Evolutionary conservation across 164 flowering plant species (phyloP).

Genomic region (Vitis rupestris): DNA sequence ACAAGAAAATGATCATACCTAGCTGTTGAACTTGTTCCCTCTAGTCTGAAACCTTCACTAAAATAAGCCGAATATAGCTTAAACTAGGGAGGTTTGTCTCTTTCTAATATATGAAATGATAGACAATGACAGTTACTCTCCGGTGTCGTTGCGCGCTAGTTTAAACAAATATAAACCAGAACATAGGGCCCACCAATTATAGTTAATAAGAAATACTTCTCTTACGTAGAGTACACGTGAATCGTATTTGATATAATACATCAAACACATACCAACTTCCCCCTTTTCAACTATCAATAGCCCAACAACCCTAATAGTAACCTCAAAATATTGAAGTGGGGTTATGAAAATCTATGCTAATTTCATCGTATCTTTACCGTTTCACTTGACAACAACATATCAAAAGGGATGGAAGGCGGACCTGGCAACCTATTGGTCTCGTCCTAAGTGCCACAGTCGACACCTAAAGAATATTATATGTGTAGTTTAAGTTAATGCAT

Average conservation of each 20-base stretch:
- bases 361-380: conserved; percentile 44
- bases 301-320: conserved; percentile 26
- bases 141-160: not conserved
- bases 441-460: too few relatives aligned
- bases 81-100: not conserved
- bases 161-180: conserved; percentile 7
- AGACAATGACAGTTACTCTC: conserved; percentile 15
- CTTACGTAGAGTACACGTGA: conserved; percentile 42
- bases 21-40: too few relatives aligned
- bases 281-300: conserved; percentile 18
- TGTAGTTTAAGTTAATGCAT: too few relatives aligned
- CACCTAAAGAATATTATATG: too few relatives aligned
- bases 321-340: conserved; percentile 21
- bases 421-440: too few relatives aligned
- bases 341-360: conserved; percentile 38
- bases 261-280: conserved; percentile 16
- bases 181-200: not conserved
- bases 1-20: too few relatives aligned
- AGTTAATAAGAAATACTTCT: conserved; percentile 6
- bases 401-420: not conserved
- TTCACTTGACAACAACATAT: conserved; percentile 32
- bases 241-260: conserved; percentile 15
- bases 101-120: not conserved
- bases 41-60: too few relatives aligned
- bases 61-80: not conserved